Evolutionary conservation across 495 filamentous ascomycete genomes (phyloP).

Genomic region (Penicillium canescens): DNA sequence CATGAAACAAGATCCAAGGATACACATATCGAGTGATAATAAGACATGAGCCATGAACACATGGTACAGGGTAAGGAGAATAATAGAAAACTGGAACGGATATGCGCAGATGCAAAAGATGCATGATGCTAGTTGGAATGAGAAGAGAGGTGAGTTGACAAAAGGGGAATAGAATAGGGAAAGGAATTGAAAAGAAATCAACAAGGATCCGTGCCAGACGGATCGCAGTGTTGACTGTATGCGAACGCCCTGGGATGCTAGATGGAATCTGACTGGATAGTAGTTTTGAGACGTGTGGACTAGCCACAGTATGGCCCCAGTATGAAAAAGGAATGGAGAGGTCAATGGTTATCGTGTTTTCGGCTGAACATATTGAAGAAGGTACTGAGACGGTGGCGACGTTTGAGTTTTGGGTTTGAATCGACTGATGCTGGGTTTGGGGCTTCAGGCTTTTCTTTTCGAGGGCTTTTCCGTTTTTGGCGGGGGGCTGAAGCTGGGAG

Average conservation of each 20-base stretch:
- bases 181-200: background rate
- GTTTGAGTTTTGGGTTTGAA: slow-evolving; percentile 9
- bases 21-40: background rate
- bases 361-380: slow-evolving; percentile 27
- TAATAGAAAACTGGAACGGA: background rate
- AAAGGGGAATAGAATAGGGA: background rate
- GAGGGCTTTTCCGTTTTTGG: background rate
- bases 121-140: slow-evolving; percentile 1
- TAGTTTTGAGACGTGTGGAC: slow-evolving; percentile 7
- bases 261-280: slow-evolving; percentile 8
- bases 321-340: slow-evolving; percentile 9
- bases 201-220: slow-evolving; percentile 16
- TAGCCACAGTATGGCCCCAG: slow-evolving; percentile 3
- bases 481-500: background rate
- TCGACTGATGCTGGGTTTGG: background rate
- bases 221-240: slow-evolving; percentile 1
- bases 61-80: background rate
- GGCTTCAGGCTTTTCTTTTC: background rate
- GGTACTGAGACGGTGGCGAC: slow-evolving; percentile 24
- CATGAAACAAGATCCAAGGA: background rate
- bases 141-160: background rate
- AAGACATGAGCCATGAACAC: background rate
- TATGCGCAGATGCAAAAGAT: background rate
- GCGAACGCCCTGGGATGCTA: slow-evolving; percentile 15
- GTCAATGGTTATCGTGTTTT: slow-evolving; percentile 20